phyloP scores from a whole-genome alignment of 2,329 filamentous ascomycete species.

The Elsinoe batatas region DNA sequence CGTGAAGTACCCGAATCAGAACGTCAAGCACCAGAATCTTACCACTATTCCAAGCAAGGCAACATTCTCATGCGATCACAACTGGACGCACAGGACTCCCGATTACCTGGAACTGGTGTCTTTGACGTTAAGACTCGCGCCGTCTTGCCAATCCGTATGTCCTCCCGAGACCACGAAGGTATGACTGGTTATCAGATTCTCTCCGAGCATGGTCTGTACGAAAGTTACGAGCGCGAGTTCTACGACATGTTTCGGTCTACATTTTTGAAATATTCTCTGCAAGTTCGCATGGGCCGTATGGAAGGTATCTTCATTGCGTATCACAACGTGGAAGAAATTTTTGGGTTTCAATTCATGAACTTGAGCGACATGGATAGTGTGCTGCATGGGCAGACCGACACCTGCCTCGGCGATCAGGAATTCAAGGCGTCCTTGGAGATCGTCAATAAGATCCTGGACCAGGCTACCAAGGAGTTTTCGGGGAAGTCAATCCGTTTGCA shows the following conservation, averaged over 20 bases:
- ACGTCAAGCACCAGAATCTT: constrained; percentile 63
- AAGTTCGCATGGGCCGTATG: constrained; percentile 96
- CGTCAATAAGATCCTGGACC: constrained; percentile 69
- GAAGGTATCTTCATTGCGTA: constrained; percentile 96
- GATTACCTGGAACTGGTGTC: constrained; percentile 82
- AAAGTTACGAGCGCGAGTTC: constrained; percentile 92
- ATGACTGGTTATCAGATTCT: constrained; percentile 83
- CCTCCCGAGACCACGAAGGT: constrained; percentile 58
- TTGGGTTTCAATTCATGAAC: constrained; percentile 92
- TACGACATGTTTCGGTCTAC: constrained; percentile 93
- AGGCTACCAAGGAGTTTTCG: constrained; percentile 65
- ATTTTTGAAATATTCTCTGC: constrained; percentile 92
- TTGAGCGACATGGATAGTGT: constrained; percentile 80
- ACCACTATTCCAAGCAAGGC: constrained; percentile 75
- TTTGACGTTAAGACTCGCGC: constrained; percentile 95
- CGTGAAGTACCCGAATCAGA: constrained; percentile 63
- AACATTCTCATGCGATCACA: constrained; percentile 94
- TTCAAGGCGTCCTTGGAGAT: constrained; percentile 73
- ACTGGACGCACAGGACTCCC: constrained; percentile 76
- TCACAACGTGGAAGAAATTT: constrained; percentile 90
- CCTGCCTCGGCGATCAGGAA: constrained; percentile 64
- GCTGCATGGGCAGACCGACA: constrained; percentile 67
- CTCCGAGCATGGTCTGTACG: constrained; percentile 62
- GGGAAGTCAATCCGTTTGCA: constrained; percentile 65
- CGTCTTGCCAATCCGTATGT: constrained; percentile 86